Conservation (phyloP, 139 green algal genomes). For the Pycnococcus provasolii region DNA sequence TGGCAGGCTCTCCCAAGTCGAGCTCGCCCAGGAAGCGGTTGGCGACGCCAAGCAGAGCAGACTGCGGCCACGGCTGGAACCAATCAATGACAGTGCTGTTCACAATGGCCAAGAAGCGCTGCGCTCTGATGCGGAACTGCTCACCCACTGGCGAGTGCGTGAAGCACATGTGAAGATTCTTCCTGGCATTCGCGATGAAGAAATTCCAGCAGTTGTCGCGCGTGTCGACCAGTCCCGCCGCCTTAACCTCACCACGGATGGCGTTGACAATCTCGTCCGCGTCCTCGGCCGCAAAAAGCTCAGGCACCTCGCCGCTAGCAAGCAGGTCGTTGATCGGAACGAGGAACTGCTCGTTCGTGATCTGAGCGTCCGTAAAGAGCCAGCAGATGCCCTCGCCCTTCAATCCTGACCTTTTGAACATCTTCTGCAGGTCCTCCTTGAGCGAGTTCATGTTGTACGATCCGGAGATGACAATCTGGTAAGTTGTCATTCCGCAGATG, state of each 20-base stretch:
- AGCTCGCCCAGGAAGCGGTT: slow-evolving; percentile 70
- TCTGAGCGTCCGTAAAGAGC: slow-evolving; percentile 71
- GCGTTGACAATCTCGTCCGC: slow-evolving; percentile 77
- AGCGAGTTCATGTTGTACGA: slow-evolving; percentile 72
- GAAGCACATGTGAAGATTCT: slow-evolving; percentile 78
- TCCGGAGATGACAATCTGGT: slow-evolving; percentile 69
- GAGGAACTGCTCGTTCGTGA: slow-evolving; percentile 74
- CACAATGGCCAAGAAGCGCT: slow-evolving; percentile 79
- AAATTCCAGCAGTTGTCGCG: slow-evolving; percentile 67
- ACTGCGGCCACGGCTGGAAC: slow-evolving; percentile 75
- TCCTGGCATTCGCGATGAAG: slow-evolving; percentile 63
- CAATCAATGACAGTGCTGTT: slow-evolving; percentile 81
- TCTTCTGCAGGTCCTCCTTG: slow-evolving; percentile 76
- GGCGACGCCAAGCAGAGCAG: slow-evolving; percentile 62
- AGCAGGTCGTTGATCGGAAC: slow-evolving; percentile 83
- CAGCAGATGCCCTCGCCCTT: slow-evolving; percentile 67
- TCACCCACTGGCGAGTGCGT: slow-evolving; percentile 73
- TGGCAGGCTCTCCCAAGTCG: slow-evolving; percentile 40
- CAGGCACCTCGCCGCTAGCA: slow-evolving; percentile 67
- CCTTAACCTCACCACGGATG: slow-evolving; percentile 68
- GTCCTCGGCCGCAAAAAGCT: slow-evolving; percentile 76
- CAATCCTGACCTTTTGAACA: slow-evolving; percentile 68
- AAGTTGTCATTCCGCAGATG: slow-evolving; percentile 64
- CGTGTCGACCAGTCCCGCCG: slow-evolving; percentile 60
- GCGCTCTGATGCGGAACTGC: slow-evolving; percentile 64